A percentile compares a stretch with the other conserved stretches of the same genome.
Conservation (phyloP, 1,284 basidiomycete species). For the Ganoderma leucocontextum region DNA sequence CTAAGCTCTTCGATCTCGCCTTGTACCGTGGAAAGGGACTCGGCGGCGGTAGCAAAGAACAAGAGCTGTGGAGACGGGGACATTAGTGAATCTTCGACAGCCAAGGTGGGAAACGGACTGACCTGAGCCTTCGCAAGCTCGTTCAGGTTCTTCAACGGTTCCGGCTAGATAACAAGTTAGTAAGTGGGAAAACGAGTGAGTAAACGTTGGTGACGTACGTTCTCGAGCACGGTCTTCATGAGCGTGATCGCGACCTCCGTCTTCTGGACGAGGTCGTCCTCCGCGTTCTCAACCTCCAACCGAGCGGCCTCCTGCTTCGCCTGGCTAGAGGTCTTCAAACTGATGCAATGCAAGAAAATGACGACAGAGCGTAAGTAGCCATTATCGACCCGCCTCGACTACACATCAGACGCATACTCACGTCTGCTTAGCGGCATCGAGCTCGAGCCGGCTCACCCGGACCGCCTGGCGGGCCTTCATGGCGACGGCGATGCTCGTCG, state of each 20-base stretch:
- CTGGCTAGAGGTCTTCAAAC: conserved; percentile 79
- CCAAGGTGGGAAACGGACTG: conserved; percentile 8
- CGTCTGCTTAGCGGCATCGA: conserved; percentile 69
- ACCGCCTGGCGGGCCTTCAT: conserved; percentile 94
- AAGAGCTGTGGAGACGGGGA: conserved; percentile 62
- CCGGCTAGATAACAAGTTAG: conserved; percentile 65
- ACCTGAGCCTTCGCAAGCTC: conserved; percentile 91
- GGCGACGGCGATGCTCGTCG: conserved; percentile 83
- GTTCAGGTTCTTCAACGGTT: conserved; percentile 93
- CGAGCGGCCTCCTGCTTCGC: conserved; percentile 89
- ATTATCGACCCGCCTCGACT: not conserved
- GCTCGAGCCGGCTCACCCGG: conserved; percentile 75
- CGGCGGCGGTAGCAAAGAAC: conserved; percentile 87
- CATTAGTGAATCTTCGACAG: not conserved
- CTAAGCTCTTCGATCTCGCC: conserved; percentile 92
- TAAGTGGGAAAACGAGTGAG: conserved; percentile 8
- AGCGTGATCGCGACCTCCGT: conserved; percentile 97
- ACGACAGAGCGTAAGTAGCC: not conserved
- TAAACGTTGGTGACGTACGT: conserved; percentile 60
- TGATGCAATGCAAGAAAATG: conserved; percentile 38
- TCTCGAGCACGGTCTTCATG: conserved; percentile 98
- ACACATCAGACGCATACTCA: conserved; percentile 41
- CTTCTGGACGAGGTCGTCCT: conserved; percentile 95
- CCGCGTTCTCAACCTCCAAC: conserved; percentile 92
- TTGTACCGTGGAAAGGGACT: conserved; percentile 83